Base-by-base conservation (phyloP, 768 basidiomycete genomes). In the Trametes coccinea region DNA sequence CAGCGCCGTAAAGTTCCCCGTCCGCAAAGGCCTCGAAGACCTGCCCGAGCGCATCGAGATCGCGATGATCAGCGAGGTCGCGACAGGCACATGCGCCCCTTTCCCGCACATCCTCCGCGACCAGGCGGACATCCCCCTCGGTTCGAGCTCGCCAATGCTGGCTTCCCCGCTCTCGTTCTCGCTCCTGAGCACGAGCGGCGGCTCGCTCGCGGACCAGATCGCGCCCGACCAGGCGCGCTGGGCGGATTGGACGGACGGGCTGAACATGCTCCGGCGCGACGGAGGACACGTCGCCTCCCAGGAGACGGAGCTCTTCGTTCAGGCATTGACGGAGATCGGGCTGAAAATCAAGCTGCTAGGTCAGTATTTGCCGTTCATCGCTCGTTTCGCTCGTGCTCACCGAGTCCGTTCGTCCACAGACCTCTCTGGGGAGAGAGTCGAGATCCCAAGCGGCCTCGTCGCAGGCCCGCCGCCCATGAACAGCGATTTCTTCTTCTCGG, bases 221-320 rank as follows among this genome's bases (percentile, higher is more conserved):
- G 90, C 92, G 3, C 84, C 87, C 31, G 71, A 93, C 72, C 82
- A 84, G 54, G 85, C 87, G 16, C 79, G 88, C 16, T 95, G 91
- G 89, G 89, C 92, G 14, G 94, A 96, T 75, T 96, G 94, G 94
- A 92, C 92, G 2, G 94, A 96, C 72, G 94, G 93, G 4, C 71
- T 96, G 73, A 92, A 92, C 68, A 90, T 95, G 86, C 80, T 95
- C 44, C 79, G 92, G 43, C 78, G 86, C 53, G 91, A 90, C 65
- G 86, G 91, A 16, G 89, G 90, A 7, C 92, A 92, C 70, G 90
- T 93, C 59, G 78, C 88, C 11, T 93, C 93, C 4, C 83, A 87
- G 65, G 91, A 94, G 74, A 95, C 94, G 0, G 89, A 89, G 41
- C 88, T 87, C 27, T 93, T 93, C 69, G 89, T 96, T 10, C 84